A percentile compares a stretch with the other conserved stretches of the same genome.
phyloP scores from a whole-genome alignment of 192 early-diverging fungal genomes.

The Backusella sp. region DNA sequence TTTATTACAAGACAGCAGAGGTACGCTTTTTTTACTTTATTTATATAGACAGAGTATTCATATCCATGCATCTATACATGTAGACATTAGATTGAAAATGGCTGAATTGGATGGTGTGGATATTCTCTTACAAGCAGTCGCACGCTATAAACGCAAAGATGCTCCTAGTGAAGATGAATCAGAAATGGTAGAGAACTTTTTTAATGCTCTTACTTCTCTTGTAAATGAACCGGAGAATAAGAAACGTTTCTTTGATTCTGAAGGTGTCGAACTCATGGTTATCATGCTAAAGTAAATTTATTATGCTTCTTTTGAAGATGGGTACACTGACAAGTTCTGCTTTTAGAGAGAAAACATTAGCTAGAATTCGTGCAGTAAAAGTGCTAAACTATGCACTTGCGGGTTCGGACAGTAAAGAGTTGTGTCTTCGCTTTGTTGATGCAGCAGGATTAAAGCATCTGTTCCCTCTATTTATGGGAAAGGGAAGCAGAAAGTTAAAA shows the following conservation, averaged over 20 bases:
- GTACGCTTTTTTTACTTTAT: slow-evolving; percentile 28
- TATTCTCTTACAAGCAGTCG: slow-evolving; percentile 9
- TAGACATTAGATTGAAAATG: slow-evolving; percentile 24
- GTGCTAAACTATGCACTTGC: slow-evolving; percentile 79
- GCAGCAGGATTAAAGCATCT: slow-evolving; percentile 79
- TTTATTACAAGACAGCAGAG: slow-evolving; percentile 67
- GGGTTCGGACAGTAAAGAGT: slow-evolving; percentile 42
- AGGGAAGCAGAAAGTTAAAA: slow-evolving; percentile 74
- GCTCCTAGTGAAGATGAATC: slow-evolving; percentile 82
- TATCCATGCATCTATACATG: neutral
- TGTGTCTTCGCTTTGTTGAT: slow-evolving; percentile 81
- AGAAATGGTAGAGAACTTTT: slow-evolving; percentile 92
- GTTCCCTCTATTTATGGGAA: slow-evolving; percentile 83
- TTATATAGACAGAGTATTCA: neutral
- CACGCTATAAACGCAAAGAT: slow-evolving; percentile 62
- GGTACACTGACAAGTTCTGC: neutral
- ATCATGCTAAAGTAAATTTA: slow-evolving; percentile 74
- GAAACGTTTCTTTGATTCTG: slow-evolving; percentile 69
- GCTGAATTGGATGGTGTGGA: slow-evolving; percentile 17
- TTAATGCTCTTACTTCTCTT: slow-evolving; percentile 77
- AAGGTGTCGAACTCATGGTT: slow-evolving; percentile 92
- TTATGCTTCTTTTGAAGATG: neutral
- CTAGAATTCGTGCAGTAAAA: slow-evolving; percentile 82
- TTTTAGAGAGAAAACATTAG: slow-evolving; percentile 70
- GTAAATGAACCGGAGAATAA: slow-evolving; percentile 71